Base-by-base conservation (phyloP, 371 early-diverging fungal genomes). In the Mucor piriformis region DNA sequence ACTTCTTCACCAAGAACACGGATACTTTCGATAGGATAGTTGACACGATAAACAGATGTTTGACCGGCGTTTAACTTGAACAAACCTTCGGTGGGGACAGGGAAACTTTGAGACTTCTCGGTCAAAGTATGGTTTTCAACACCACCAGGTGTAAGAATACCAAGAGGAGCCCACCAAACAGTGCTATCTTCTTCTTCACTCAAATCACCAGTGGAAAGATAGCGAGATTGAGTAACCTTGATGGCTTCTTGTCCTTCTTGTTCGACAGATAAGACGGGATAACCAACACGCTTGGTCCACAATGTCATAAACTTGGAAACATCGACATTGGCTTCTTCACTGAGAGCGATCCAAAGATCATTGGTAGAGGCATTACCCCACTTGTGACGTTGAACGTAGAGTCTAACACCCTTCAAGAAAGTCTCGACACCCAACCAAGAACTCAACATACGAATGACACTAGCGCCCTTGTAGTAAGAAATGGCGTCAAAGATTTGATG, bases 381-480 rank as follows among this genome's bases (percentile, higher is more conserved):
- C 63, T 84, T 77, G 69, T 90, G 87, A 61, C 88, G 82, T 51
- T 82, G 85, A 44, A 96, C 70, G 66, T 96, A 96, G 23, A 70
- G 83, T 43, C 85, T 80, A n/a, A 94, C 86, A 57, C 93, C 94
- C 43, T 84, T 73, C 65, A 85, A 67, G 69, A 85, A 85, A 10
- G 74, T 76, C 16, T 85, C 85, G 7, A 79, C 73, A 43, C 83
- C 82, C 1, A 85, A 67, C 75, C 79, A 80, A 11, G 83, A 76
- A 56, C 83, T 85, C 69, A 95, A 65, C 95, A 95, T 95, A 54
- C 93, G 88, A 53, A 97, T 95, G 34, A 95, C 88, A 51, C 90
- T 88, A 3, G 93, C 94, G n/a, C 95, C 95, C 71, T 95, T 97
- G 64, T 84, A 85, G 78, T 95, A 95, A 32, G 89, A 82, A 52